These are phyloP conservation scores for Aureobasidium namibiae DNA, from an alignment of 2,329 filamentous ascomycete species.

Conservation along the genomic window DNA sequence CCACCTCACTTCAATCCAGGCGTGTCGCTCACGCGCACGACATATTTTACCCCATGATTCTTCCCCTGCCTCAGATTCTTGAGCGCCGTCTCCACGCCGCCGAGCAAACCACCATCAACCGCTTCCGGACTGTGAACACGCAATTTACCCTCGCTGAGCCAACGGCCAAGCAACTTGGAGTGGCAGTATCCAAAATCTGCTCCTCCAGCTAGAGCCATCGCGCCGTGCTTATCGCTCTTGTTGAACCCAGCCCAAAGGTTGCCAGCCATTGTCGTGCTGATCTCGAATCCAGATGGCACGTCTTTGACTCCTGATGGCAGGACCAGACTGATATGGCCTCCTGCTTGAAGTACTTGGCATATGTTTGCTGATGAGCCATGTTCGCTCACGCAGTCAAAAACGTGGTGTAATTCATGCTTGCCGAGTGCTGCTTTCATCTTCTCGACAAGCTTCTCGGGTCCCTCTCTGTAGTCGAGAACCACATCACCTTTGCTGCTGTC, in stretches of 20 bases:
- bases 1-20: constrained; percentile 15
- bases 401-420: neutral
- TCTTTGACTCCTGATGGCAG: constrained; percentile 14
- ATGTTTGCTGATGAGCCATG: constrained; percentile 30
- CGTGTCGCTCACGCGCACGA: constrained; percentile 47
- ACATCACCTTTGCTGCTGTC: constrained; percentile 46
- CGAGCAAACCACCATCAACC: constrained; percentile 44
- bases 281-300: constrained; percentile 17
- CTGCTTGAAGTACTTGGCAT: constrained; percentile 28
- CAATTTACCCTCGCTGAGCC: constrained; percentile 6
- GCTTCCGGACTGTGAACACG: constrained; percentile 33
- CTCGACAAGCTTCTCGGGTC: constrained; percentile 23
- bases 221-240: constrained; percentile 20
- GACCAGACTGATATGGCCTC: constrained; percentile 27
- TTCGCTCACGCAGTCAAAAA: constrained; percentile 17
- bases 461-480: constrained; percentile 49
- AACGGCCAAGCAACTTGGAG: constrained; percentile 13
- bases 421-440: constrained; percentile 19
- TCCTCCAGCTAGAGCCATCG: constrained; percentile 8
- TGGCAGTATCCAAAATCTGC: constrained; percentile 33
- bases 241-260: neutral
- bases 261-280: neutral
- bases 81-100: constrained; percentile 47
- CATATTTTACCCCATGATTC: constrained; percentile 57
- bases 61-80: constrained; percentile 50